phyloP scores from a whole-genome alignment of 2,329 filamentous ascomycete genomes.

The Pseudofabraea citricarpa region DNA sequence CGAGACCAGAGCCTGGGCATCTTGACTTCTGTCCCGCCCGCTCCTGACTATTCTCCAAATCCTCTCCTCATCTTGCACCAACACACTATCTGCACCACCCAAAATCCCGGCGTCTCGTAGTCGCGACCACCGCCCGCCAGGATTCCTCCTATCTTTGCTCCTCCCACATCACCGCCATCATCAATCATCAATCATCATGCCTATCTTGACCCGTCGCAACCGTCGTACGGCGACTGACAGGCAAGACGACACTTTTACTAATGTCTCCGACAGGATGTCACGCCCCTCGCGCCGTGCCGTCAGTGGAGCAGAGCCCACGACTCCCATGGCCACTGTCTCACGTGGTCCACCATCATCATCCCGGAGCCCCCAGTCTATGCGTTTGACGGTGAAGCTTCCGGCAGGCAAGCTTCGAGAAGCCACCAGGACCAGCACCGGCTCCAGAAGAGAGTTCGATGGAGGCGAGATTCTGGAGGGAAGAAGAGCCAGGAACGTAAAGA shows the following conservation, averaged over 20 bases:
- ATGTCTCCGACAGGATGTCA: slow-evolving; percentile 19
- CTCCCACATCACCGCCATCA: not conserved
- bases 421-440: slow-evolving; percentile 19
- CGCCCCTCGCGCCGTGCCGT: slow-evolving; percentile 22
- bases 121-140: too few relatives aligned
- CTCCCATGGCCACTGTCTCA: slow-evolving; percentile 23
- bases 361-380: slow-evolving; percentile 22
- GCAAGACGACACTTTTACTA: slow-evolving; percentile 23
- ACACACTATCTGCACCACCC: too few relatives aligned
- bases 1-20: too few relatives aligned
- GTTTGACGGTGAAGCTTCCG: slow-evolving; percentile 28
- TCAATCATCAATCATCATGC: slow-evolving; percentile 17
- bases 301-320: slow-evolving; percentile 12
- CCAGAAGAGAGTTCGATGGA: slow-evolving; percentile 21
- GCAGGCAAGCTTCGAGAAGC: slow-evolving; percentile 28
- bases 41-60: too few relatives aligned
- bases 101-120: too few relatives aligned
- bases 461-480: slow-evolving; percentile 27
- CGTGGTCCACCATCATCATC: slow-evolving; percentile 22
- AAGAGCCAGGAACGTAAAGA: slow-evolving; percentile 25
- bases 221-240: slow-evolving; percentile 23
- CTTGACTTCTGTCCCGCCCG: too few relatives aligned
- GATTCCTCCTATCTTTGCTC: not conserved
- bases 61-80: too few relatives aligned
- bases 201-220: slow-evolving; percentile 19